Percentiles rank a stretch among this genome's conserved stretches.
Conservation (phyloP, 257 asterid genomes). For the Agastache rugosa region DNA sequence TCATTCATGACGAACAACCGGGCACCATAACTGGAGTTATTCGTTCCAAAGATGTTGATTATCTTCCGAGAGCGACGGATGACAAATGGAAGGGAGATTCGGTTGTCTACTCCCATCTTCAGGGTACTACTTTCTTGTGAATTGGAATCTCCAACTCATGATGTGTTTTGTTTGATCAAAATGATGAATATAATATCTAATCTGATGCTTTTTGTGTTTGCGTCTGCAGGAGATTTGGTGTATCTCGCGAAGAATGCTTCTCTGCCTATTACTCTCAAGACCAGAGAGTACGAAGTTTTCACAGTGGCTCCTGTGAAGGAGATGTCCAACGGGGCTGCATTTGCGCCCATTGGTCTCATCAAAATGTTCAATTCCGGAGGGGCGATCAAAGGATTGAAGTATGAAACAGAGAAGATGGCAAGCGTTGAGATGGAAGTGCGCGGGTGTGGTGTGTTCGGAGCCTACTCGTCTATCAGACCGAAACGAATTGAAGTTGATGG, state of each 20-base stretch:
- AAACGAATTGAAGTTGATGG: constrained; percentile 57
- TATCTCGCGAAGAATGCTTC: constrained; percentile 64
- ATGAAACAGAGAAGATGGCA: constrained; percentile 52
- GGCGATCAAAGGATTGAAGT: constrained; percentile 61
- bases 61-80: constrained; percentile 70
- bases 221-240: constrained; percentile 68
- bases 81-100: constrained; percentile 71
- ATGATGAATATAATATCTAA: background rate
- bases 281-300: constrained; percentile 77
- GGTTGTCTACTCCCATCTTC: constrained; percentile 66
- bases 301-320: constrained; percentile 66
- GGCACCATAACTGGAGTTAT: constrained; percentile 67
- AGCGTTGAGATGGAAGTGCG: constrained; percentile 55
- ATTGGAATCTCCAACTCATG: background rate
- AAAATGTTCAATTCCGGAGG: constrained; percentile 93
- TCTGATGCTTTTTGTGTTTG: background rate
- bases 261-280: constrained; percentile 65
- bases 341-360: constrained; percentile 78
- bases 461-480: constrained; percentile 71
- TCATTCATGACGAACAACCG: constrained; percentile 76
- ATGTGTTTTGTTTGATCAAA: background rate
- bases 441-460: constrained; percentile 75
- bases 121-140: constrained; percentile 51
- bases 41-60: constrained; percentile 71
- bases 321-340: constrained; percentile 49